Base-by-base conservation (phyloP, 2,329 filamentous ascomycete genomes). In the Blumeria hordei region DNA sequence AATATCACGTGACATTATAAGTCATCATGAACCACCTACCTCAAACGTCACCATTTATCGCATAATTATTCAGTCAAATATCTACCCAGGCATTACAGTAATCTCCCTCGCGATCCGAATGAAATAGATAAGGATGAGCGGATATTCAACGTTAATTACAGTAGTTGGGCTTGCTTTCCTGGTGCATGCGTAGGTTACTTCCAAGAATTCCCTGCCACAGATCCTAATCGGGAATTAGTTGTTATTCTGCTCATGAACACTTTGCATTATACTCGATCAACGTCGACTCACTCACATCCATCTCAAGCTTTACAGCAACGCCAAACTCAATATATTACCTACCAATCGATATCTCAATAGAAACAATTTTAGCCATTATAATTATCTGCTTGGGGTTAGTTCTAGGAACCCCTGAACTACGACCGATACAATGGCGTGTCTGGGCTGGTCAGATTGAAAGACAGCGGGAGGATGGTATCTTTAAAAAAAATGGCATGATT, bases 241-340 rank as follows among this genome's bases (percentile, higher is more conserved):
- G 88, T 70, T 98, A 96, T 70, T 98, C 92, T 54, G 88, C 88
- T 50, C 85, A 94, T 69, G 92, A 98, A 70, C 85, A 94, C 70
- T 83, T 86, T 6, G 74, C 80, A 21, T 76, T 94, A 53, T 78
- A 81, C 61, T 76, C 81, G 55, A 73, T 74, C 61, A 69, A 70
- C 54, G 71, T 73, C 53, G 71, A 72, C 36, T 67, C 72, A 54
- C 66, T 71, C 45, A 69, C 71, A 34, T 66, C 72, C 44, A 63
- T 70, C 3, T 64, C 70, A 32, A 67, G 73, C 3, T 68, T 71
- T 34, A 63, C 69, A 18, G 64, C 69, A 12, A 62, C 70, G 2
- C 60, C 67, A 54, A 64, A 68, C 56, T 59, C 66, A 59, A 56
- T 67, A 55, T 58, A 63, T 39, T 71, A 75, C 14, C 74, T 96